Conservation (phyloP, 306 rosid species). For the Prunus padus region DNA sequence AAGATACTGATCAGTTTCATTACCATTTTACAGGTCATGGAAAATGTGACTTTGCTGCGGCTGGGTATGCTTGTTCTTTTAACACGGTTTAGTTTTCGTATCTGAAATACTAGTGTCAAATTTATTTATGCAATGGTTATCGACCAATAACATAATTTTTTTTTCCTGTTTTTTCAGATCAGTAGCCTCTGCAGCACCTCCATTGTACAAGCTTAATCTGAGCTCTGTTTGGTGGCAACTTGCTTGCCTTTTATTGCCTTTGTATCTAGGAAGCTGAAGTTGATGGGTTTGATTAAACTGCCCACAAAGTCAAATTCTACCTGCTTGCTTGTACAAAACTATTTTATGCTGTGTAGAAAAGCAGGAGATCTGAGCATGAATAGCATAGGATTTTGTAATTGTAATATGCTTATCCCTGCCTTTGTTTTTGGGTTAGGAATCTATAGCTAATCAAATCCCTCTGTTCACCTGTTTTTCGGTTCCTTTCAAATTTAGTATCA, state of each 20-base stretch:
- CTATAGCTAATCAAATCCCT: slow-evolving; percentile 36
- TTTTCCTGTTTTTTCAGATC: slow-evolving; percentile 43
- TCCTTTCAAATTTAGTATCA: not conserved
- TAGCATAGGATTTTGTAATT: slow-evolving; percentile 34
- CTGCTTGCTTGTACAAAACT: not conserved
- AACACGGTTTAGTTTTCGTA: not conserved
- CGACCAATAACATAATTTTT: not conserved
- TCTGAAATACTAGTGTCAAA: not conserved
- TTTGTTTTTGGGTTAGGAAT: slow-evolving; percentile 66
- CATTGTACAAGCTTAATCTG: slow-evolving; percentile 23
- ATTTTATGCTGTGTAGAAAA: slow-evolving; percentile 6
- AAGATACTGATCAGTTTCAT: slow-evolving; percentile 15
- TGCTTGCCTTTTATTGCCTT: slow-evolving; percentile 34
- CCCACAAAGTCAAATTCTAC: not conserved
- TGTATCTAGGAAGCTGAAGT: slow-evolving; percentile 48
- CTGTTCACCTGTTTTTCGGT: not conserved
- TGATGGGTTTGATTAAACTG: not conserved
- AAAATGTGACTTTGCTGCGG: slow-evolving; percentile 53
- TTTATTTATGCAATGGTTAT: not conserved
- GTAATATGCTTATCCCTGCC: slow-evolving; percentile 61
- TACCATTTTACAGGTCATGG: slow-evolving; percentile 61
- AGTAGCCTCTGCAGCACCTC: slow-evolving; percentile 43
- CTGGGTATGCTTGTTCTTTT: slow-evolving; percentile 56
- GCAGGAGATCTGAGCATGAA: slow-evolving; percentile 28
- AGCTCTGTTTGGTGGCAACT: slow-evolving; percentile 44